Evolutionary conservation across 805 yeast species (phyloP).

Genomic region (Starmerella kuoi): DNA sequence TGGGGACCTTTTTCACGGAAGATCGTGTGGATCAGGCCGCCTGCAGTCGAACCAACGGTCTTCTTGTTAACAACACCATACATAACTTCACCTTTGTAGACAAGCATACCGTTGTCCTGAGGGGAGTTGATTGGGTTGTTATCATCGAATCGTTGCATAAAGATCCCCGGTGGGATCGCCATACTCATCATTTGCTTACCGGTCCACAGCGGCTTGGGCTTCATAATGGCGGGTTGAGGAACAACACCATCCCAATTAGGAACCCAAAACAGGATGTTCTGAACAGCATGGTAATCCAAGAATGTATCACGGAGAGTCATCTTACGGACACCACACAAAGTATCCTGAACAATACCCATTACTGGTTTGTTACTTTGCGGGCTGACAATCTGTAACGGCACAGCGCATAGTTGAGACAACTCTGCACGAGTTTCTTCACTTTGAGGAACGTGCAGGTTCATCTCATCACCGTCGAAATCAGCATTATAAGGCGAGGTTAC

Average conservation of each 20-base stretch:
- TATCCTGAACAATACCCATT: conserved; percentile 99
- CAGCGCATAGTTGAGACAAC: conserved; percentile 87
- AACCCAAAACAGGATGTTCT: conserved; percentile 95
- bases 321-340: conserved; percentile 92
- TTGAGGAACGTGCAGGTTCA: conserved; percentile 98
- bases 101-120: conserved; percentile 88
- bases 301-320: conserved; percentile 85
- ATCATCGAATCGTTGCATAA: conserved; percentile 86
- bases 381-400: conserved; percentile 92
- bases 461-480: conserved; percentile 99
- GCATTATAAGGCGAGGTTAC: conserved; percentile 99
- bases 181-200: conserved; percentile 90
- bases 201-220: conserved; percentile 94
- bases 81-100: conserved; percentile 89
- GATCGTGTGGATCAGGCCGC: conserved; percentile 94
- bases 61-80: conserved; percentile 97
- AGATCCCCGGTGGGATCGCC: conserved; percentile 93
- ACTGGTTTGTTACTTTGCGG: conserved; percentile 98
- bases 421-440: conserved; percentile 97
- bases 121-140: conserved; percentile 73
- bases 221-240: conserved; percentile 86
- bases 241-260: conserved; percentile 98
- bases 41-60: conserved; percentile 96
- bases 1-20: conserved; percentile 95
- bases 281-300: conserved; percentile 82